phyloP scores from a whole-genome alignment of 2,329 filamentous ascomycete genomes.

The Mariannaea sp. region DNA sequence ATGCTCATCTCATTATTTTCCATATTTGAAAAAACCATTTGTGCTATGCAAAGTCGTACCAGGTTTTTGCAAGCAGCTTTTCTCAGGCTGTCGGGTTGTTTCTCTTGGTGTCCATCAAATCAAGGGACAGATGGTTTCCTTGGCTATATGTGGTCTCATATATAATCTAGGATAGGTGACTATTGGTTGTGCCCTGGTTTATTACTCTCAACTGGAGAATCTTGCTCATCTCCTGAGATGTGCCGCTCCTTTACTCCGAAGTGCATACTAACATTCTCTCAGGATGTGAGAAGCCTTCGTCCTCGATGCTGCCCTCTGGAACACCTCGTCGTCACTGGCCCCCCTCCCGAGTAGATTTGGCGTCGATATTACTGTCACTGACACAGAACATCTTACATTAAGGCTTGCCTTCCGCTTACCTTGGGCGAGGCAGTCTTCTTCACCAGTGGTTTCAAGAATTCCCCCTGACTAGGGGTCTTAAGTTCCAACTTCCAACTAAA shows the following conservation, averaged over 20 bases:
- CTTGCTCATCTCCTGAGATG: slow-evolving; percentile 1
- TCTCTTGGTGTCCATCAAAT: slow-evolving; percentile 2
- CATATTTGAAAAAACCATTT: background rate
- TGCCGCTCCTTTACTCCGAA: background rate
- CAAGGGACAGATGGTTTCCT: slow-evolving; percentile 14
- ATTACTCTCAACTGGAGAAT: slow-evolving; percentile 5
- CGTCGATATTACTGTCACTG: background rate
- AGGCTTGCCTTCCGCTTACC: slow-evolving; percentile 18
- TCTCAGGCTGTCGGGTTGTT: slow-evolving; percentile 8
- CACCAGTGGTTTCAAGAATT: slow-evolving; percentile 31
- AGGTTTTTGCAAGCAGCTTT: no score
- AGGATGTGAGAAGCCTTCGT: background rate
- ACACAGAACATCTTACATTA: background rate
- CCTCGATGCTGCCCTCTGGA: background rate
- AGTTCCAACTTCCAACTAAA: slow-evolving; percentile 1
- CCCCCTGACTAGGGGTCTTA: slow-evolving; percentile 23
- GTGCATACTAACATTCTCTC: background rate
- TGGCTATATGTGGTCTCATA: slow-evolving; percentile 30
- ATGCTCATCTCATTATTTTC: slow-evolving; percentile 1
- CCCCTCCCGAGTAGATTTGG: background rate
- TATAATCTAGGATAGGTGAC: slow-evolving; percentile 24
- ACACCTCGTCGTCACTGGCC: background rate
- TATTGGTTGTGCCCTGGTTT: slow-evolving; percentile 29
- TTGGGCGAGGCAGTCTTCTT: slow-evolving; percentile 1
- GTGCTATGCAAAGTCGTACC: background rate